Evolutionary conservation across 352 stramenopile species (phyloP).

Genomic region (Plasmopara muralis): DNA sequence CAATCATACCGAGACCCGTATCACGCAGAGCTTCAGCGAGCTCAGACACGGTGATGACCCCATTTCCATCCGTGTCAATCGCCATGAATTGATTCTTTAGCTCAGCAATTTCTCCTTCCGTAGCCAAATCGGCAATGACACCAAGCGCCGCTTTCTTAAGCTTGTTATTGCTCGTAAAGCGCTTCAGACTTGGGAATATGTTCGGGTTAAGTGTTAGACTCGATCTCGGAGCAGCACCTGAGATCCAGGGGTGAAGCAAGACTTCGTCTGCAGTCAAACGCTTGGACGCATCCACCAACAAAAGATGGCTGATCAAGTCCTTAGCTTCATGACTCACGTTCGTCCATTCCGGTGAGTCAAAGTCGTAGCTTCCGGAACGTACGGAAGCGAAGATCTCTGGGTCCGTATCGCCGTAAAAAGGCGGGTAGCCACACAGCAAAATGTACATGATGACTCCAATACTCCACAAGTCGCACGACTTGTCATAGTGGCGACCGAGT

Average conservation of each 20-base stretch:
- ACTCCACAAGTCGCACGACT: conserved; percentile 94
- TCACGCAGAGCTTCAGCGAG: conserved; percentile 70
- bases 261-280: conserved; percentile 90
- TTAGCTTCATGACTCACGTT: conserved; percentile 86
- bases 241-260: conserved; percentile 78
- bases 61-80: conserved; percentile 80
- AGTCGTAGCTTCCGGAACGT: conserved; percentile 73
- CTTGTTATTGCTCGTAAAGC: conserved; percentile 86
- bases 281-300: conserved; percentile 89
- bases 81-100: conserved; percentile 85
- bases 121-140: conserved; percentile 84
- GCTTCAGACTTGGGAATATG: conserved; percentile 82
- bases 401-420: conserved; percentile 94
- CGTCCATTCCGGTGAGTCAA: conserved; percentile 81
- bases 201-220: conserved; percentile 75
- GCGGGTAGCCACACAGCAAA: conserved; percentile 92
- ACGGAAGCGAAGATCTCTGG: conserved; percentile 85
- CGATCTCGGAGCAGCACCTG: conserved; percentile 63
- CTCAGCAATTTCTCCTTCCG: conserved; percentile 74
- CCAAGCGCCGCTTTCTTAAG: conserved; percentile 84
- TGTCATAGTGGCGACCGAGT: conserved; percentile 92
- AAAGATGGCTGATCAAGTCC: conserved; percentile 91
- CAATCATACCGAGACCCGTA: conserved; percentile 84
- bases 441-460: conserved; percentile 96
- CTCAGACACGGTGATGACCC: conserved; percentile 87